These are phyloP conservation scores for Loxodes magnus DNA, from an alignment of 73 alveolate species.

Conservation along the genomic window DNA sequence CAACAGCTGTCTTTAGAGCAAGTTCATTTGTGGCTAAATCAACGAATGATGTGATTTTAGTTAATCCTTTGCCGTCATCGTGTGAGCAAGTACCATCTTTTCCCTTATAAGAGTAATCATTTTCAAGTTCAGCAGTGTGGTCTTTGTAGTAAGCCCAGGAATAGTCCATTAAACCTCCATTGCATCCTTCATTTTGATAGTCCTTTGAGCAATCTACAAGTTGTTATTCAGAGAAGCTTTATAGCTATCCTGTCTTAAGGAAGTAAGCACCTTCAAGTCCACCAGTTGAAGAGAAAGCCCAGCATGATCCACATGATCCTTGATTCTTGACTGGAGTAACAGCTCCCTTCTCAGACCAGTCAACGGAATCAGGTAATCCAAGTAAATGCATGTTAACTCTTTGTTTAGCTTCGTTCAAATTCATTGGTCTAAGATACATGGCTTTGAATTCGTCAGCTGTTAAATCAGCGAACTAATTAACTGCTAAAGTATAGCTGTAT, in stretches of 20 bases:
- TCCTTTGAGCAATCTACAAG: slow-evolving; percentile 64
- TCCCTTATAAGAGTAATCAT: slow-evolving; percentile 48
- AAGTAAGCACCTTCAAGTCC: slow-evolving; percentile 72
- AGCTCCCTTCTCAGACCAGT: slow-evolving; percentile 57
- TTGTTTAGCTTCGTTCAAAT: no score
- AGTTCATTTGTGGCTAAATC: slow-evolving; percentile 4
- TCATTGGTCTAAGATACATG: no score
- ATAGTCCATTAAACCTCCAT: slow-evolving; percentile 55
- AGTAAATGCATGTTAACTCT: no score
- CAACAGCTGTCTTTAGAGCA: slow-evolving; percentile 14
- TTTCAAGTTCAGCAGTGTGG: slow-evolving; percentile 10
- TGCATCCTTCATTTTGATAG: slow-evolving; percentile 62
- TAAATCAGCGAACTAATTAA: slow-evolving; percentile 17
- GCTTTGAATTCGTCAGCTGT: slow-evolving; percentile 8
- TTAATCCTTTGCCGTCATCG: not conserved
- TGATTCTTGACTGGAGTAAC: slow-evolving; percentile 64
- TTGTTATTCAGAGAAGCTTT: slow-evolving; percentile 48
- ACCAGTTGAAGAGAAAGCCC: slow-evolving; percentile 79
- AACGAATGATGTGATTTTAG: slow-evolving; percentile 11
- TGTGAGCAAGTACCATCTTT: slow-evolving; percentile 28
- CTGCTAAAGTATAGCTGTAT: not conserved
- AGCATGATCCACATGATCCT: slow-evolving; percentile 82
- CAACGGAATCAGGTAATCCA: slow-evolving; percentile 15
- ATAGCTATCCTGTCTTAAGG: slow-evolving; percentile 23
- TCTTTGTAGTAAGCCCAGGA: slow-evolving; percentile 37